These are phyloP conservation scores for Agrocybe chaxingu DNA, from an alignment of 768 basidiomycete species.

Conservation along the genomic window DNA sequence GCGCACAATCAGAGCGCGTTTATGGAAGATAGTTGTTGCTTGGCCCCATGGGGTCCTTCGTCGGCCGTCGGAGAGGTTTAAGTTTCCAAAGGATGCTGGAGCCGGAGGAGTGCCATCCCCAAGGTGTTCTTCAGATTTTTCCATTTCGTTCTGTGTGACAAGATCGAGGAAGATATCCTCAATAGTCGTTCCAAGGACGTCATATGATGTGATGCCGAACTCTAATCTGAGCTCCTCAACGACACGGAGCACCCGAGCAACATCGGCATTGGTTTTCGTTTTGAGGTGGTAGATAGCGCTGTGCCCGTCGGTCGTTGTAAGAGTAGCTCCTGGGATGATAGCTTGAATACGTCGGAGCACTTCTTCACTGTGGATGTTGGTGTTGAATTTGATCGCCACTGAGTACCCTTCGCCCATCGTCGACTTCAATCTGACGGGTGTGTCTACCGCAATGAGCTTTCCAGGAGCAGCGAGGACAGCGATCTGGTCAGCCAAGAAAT, in stretches of 20 bases:
- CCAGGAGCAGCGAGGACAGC: conserved; percentile 76
- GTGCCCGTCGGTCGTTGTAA: conserved; percentile 36
- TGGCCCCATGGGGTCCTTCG: conserved; percentile 56
- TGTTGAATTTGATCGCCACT: conserved; percentile 47
- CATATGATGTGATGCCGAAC: conserved; percentile 46
- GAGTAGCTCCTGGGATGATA: conserved; percentile 42
- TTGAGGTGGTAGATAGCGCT: conserved; percentile 55
- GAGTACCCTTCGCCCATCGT: conserved; percentile 71
- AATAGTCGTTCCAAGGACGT: conserved; percentile 69
- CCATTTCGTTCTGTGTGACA: conserved; percentile 46
- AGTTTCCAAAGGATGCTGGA: conserved; percentile 14
- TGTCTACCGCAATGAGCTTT: conserved; percentile 68
- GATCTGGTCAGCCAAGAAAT: conserved; percentile 72
- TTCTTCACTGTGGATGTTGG: conserved; percentile 21
- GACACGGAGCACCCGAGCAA: conserved; percentile 56
- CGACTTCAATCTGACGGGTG: conserved; percentile 70
- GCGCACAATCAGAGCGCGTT: conserved; percentile 61
- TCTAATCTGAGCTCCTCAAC: conserved; percentile 39
- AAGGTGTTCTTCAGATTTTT: conserved; percentile 14
- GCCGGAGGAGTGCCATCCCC: conserved; percentile 10
- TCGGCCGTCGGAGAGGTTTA: conserved; percentile 50
- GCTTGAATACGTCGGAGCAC: conserved; percentile 40
- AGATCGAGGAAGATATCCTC: conserved; percentile 79
- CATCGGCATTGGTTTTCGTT: conserved; percentile 50
- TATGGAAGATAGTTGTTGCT: conserved; percentile 71